Base-by-base conservation (phyloP, 2,329 filamentous ascomycete genomes). In the Fusarium illudens region DNA sequence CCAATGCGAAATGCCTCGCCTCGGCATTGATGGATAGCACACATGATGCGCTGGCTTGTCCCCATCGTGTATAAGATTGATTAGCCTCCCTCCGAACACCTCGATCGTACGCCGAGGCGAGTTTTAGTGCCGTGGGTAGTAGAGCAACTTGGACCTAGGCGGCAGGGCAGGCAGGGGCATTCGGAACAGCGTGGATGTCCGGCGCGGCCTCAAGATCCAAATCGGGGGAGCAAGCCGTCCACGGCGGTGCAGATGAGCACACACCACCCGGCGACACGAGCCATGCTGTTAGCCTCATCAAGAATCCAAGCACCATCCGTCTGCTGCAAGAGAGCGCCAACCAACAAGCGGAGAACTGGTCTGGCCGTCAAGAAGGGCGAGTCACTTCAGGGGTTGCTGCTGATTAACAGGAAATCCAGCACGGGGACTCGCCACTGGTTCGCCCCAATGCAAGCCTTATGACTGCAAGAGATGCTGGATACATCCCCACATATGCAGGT, bases 401-500 rank as follows among this genome's bases (percentile, higher is more conserved):
- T 58, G 63, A 58, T 61, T 27, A 53, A 55, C 27, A 59, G 42
- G 42, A 64, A 29, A 58, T 65, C 44, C 30, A 63, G 56, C 36
- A 57, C 53, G 42, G 46, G 48, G 42, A 61, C 55, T 57, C 56
- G 58, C 49, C 29, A 44, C 37, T 42, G 37, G 50, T 49, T 51
- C 36, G 56, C 58, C 34, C 25, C 37, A 50, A 63, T 60, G 59
- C 60, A 68, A 67, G 65, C 56, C 61, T 62, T 59, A 63, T 37
- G 58, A 51, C 51, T 65, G 60, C 59, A 67, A 46, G 51, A 46
- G 34, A 59, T 64, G 52, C 27, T 29, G 50, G 44, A 60, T 46
- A 54, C 33, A 51, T 63, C 42, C 53, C 65, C 67, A 48, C 56
- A 61, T 59, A 73, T 72, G 71, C 69, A 72, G 60, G 64, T 71